Evolutionary conservation across 2,329 filamentous ascomycete species (phyloP).

Genomic region (Beauveria asiatica): DNA sequence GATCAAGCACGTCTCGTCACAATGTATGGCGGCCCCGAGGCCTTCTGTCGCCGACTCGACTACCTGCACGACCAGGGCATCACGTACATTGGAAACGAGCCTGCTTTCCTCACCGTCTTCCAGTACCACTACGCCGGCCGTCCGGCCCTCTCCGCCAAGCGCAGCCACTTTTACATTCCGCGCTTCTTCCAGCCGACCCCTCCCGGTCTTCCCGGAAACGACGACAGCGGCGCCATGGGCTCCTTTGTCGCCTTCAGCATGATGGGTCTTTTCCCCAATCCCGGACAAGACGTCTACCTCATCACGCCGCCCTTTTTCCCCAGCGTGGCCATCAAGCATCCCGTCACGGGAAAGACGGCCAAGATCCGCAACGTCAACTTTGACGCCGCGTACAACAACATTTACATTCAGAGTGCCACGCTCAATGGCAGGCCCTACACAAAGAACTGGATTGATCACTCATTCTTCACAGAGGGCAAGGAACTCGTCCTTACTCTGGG

Average conservation of each 20-base stretch:
- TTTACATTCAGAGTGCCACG: slow-evolving; percentile 59
- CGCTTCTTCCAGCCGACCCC: slow-evolving; percentile 51
- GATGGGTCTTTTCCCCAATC: slow-evolving; percentile 62
- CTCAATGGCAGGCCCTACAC: slow-evolving; percentile 52
- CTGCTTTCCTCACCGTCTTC: slow-evolving; percentile 54
- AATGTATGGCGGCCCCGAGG: slow-evolving; percentile 49
- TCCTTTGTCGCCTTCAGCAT: slow-evolving; percentile 57
- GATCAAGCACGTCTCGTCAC: slow-evolving; percentile 45
- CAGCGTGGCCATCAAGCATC: slow-evolving; percentile 48
- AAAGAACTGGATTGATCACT: slow-evolving; percentile 60
- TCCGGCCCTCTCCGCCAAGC: slow-evolving; percentile 44
- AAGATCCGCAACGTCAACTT: slow-evolving; percentile 54
- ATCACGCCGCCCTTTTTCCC: slow-evolving; percentile 62
- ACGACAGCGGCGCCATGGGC: slow-evolving; percentile 64
- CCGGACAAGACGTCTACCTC: slow-evolving; percentile 63
- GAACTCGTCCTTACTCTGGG: slow-evolving; percentile 56
- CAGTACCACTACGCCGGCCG: slow-evolving; percentile 63
- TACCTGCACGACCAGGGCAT: slow-evolving; percentile 58
- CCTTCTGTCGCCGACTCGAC: slow-evolving; percentile 50
- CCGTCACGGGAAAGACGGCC: slow-evolving; percentile 50
- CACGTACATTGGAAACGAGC: slow-evolving; percentile 57
- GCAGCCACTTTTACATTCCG: slow-evolving; percentile 58
- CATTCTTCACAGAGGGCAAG: slow-evolving; percentile 58
- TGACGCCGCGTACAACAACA: slow-evolving; percentile 45
- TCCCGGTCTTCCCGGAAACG: slow-evolving; percentile 58